Conservation (phyloP, 768 basidiomycete species). For the Dictyophora rubrovolvata region DNA sequence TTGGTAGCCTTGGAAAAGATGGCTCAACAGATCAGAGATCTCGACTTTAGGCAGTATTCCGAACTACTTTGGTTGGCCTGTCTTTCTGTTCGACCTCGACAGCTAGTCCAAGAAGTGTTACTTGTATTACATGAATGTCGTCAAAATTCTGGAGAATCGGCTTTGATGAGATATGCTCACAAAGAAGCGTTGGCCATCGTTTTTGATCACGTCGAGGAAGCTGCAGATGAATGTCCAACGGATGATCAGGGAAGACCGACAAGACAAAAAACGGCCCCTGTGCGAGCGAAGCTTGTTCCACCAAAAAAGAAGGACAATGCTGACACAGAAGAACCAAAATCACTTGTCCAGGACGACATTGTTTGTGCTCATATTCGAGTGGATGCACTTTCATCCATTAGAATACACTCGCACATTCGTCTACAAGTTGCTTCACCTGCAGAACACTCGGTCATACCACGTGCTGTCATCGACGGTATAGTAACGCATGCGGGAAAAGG, state of each 20-base stretch:
- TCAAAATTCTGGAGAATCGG: conserved; percentile 14
- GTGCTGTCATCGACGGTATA: conserved; percentile 47
- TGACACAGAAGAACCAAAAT: conserved; percentile 8
- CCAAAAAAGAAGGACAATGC: conserved; percentile 10
- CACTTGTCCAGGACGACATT: conserved; percentile 11
- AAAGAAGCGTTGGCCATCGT: conserved; percentile 47
- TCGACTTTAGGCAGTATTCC: conserved; percentile 35
- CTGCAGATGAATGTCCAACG: conserved; percentile 56
- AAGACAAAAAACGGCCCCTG: conserved; percentile 34
- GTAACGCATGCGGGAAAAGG: conserved; percentile 44
- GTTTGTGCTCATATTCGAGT: conserved; percentile 47
- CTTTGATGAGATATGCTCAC: conserved; percentile 34
- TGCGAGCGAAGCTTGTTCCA: conserved; percentile 29
- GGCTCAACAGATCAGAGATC: conserved; percentile 29
- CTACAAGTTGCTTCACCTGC: conserved; percentile 48
- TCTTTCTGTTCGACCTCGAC: conserved; percentile 39
- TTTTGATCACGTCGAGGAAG: conserved; percentile 59
- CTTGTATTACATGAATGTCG: conserved; percentile 47
- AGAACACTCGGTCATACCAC: conserved; percentile 36
- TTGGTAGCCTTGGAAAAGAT: conserved; percentile 53
- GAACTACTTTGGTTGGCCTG: conserved; percentile 43
- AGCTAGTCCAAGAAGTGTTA: conserved; percentile 45
- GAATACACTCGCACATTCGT: conserved; percentile 59
- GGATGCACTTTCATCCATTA: conserved; percentile 37
- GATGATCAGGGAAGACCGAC: conserved; percentile 48